Conservation (phyloP, 495 filamentous ascomycete genomes). For the Penicillium taxi region DNA sequence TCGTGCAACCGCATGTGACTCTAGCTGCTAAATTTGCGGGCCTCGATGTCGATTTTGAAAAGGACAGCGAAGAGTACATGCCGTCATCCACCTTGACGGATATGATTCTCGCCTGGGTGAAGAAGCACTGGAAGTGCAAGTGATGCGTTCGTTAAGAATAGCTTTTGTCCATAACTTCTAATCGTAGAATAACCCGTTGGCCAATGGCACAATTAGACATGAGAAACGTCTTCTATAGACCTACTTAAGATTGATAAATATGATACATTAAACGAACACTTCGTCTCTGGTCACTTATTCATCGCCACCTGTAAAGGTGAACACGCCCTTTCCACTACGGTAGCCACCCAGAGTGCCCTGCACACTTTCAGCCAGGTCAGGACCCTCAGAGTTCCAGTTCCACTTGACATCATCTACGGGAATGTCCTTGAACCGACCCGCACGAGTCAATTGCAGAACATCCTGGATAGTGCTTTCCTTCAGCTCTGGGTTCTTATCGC, state of each 20-base stretch:
- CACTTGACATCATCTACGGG: conserved; percentile 73
- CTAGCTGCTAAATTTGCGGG: conserved; percentile 63
- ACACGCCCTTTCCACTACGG: conserved; percentile 78
- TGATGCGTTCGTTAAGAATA: conserved; percentile 4
- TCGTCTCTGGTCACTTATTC: conserved; percentile 8
- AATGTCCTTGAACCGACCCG: conserved; percentile 72
- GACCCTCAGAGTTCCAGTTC: conserved; percentile 67
- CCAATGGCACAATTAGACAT: too few species aligned
- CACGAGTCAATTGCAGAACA: conserved; percentile 63
- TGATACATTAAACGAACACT: conserved; percentile 6
- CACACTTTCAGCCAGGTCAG: conserved; percentile 54
- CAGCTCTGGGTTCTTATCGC: conserved; percentile 61
- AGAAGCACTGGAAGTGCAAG: conserved; percentile 61
- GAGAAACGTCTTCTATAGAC: too few species aligned
- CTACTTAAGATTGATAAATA: too few species aligned
- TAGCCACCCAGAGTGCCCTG: conserved; percentile 72
- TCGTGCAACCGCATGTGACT: conserved; percentile 72
- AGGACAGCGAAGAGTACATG: conserved; percentile 55
- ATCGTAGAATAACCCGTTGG: background rate
- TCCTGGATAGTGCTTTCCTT: conserved; percentile 75
- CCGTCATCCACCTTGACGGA: conserved; percentile 61
- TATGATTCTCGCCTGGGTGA: conserved; percentile 69
- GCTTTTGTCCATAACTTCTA: too few species aligned
- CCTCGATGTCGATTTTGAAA: conserved; percentile 46
- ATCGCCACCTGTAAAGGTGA: conserved; percentile 59